These are phyloP conservation scores for Flaveria floridana DNA, from an alignment of 140 eudicot species.

Conservation along the genomic window DNA sequence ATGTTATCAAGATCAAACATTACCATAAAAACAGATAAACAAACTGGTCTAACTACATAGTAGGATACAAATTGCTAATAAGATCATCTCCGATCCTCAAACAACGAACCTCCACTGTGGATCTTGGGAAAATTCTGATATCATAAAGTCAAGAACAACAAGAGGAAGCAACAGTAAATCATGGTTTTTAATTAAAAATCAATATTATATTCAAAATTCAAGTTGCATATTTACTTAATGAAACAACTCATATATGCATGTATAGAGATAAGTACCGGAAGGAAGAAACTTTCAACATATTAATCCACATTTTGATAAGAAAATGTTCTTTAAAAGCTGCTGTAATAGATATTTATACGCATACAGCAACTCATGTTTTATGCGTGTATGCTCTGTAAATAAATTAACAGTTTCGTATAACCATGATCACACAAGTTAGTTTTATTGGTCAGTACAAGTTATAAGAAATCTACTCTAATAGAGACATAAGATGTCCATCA, in stretches of 20 bases:
- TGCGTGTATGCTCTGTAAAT: slow-evolving; percentile 7
- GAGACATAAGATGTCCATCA: slow-evolving; percentile 11
- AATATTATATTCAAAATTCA: slow-evolving; percentile 8
- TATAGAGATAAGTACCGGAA: background rate
- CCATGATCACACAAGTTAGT: slow-evolving; percentile 19
- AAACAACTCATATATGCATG: slow-evolving; percentile 15
- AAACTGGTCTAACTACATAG: slow-evolving; percentile 29
- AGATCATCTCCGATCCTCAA: slow-evolving; percentile 39
- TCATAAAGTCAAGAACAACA: slow-evolving; percentile 45
- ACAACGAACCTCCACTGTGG: slow-evolving; percentile 44
- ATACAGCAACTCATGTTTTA: slow-evolving; percentile 6
- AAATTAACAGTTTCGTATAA: background rate
- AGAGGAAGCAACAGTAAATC: slow-evolving; percentile 19
- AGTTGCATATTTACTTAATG: slow-evolving; percentile 15
- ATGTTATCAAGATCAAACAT: slow-evolving; percentile 11
- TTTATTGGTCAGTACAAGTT: slow-evolving; percentile 6
- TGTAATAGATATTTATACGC: slow-evolving; percentile 2
- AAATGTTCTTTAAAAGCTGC: background rate
- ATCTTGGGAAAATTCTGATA: slow-evolving; percentile 43
- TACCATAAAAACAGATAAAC: background rate
- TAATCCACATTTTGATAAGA: slow-evolving; percentile 1
- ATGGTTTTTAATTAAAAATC: slow-evolving; percentile 18
- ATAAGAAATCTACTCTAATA: slow-evolving; percentile 11
- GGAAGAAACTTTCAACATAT: slow-evolving; percentile 15
- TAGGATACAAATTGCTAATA: slow-evolving; percentile 50